Percentiles rank a stretch among this genome's conserved stretches.
phyloP scores from a whole-genome alignment of 768 basidiomycete genomes.

The Sporobolomyces roseus region DNA sequence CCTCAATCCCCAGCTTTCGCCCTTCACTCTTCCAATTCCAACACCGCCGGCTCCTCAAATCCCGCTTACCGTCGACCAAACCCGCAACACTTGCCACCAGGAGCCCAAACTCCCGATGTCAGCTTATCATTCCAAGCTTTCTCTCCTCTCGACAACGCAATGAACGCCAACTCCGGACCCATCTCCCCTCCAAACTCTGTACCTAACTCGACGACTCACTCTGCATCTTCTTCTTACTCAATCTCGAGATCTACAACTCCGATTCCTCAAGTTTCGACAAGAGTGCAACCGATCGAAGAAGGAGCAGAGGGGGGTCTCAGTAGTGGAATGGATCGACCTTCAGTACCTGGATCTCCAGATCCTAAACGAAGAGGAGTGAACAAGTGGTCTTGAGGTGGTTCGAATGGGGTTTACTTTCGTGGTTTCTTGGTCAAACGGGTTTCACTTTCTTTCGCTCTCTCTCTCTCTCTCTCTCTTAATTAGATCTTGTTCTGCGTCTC shows the following conservation, averaged over 20 bases:
- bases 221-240: background rate
- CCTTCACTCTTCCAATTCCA: background rate
- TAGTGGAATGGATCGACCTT: background rate
- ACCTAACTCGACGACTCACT: constrained; percentile 1
- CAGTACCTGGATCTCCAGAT: constrained; percentile 4
- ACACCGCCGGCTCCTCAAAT: background rate
- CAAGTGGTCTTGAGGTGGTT: background rate
- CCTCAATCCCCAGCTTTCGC: constrained; percentile 2
- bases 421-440: too few species aligned
- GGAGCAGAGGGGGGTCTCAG: background rate
- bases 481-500: too few species aligned
- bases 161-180: background rate
- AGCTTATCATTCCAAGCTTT: background rate
- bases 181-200: constrained; percentile 1
- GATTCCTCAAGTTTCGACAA: constrained; percentile 9
- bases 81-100: constrained; percentile 11
- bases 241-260: constrained; percentile 18
- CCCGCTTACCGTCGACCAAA: constrained; percentile 20
- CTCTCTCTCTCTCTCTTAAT: too few species aligned
- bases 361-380: background rate
- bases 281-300: background rate
- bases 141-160: background rate
- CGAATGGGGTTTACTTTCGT: too few species aligned
- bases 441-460: too few species aligned
- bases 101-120: constrained; percentile 33